Percentiles rank a stretch among this genome's conserved stretches.
phyloP scores from a whole-genome alignment of 306 rosid genomes.

The Pueraria montana region DNA sequence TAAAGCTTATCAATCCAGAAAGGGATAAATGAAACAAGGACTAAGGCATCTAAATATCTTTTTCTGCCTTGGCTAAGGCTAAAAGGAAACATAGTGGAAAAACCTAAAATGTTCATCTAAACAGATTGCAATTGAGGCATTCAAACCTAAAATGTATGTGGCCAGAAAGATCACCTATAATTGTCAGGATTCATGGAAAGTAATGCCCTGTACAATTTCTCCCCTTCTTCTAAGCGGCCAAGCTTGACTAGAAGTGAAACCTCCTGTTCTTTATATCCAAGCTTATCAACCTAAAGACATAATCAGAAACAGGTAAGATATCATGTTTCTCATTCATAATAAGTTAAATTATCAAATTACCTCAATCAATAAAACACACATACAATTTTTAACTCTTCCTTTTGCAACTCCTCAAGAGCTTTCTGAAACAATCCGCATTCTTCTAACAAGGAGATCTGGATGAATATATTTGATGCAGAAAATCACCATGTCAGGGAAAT shows the following conservation, averaged over 20 bases:
- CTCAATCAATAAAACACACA: conserved; percentile 45
- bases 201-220: conserved; percentile 69
- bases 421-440: conserved; percentile 77
- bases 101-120: not conserved
- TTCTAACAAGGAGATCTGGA: conserved; percentile 87
- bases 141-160: conserved; percentile 24
- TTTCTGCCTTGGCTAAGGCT: not conserved
- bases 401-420: conserved; percentile 85
- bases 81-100: conserved; percentile 20
- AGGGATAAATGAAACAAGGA: conserved; percentile 30
- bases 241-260: conserved; percentile 87
- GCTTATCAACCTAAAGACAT: conserved; percentile 82
- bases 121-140: conserved; percentile 18
- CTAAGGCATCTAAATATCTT: conserved; percentile 27
- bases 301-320: conserved; percentile 33
- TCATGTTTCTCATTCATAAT: conserved; percentile 41
- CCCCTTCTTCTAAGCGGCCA: conserved; percentile 80
- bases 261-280: conserved; percentile 82
- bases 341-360: conserved; percentile 38
- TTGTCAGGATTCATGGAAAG: conserved; percentile 94
- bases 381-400: conserved; percentile 81
- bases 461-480: conserved; percentile 45
- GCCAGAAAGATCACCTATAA: conserved; percentile 67
- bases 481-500: conserved; percentile 27
- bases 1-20: conserved; percentile 8